Percentiles rank a stretch among this genome's conserved stretches.
Conservation (phyloP, 2,329 filamentous ascomycete species). For the Ascosphaera apis region DNA sequence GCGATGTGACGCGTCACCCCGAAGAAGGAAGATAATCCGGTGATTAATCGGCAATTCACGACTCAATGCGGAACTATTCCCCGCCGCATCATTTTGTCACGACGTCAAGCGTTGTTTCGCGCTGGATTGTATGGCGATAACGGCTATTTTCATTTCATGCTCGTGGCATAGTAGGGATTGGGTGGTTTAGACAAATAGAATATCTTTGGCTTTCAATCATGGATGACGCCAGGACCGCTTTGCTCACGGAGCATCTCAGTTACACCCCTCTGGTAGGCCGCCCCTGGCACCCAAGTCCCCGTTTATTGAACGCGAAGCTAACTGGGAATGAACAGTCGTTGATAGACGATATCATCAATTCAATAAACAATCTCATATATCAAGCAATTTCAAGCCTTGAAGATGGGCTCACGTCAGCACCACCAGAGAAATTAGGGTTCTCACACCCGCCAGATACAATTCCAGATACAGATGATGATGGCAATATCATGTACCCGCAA, state of each 20-base stretch:
- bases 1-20: too few relatives aligned
- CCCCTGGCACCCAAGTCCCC: neutral
- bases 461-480: conserved; percentile 24
- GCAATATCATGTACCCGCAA: conserved; percentile 23
- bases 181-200: too few relatives aligned
- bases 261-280: conserved; percentile 68
- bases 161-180: too few relatives aligned
- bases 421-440: conserved; percentile 65
- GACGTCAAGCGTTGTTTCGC: too few relatives aligned
- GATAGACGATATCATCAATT: conserved; percentile 95
- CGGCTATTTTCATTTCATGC: too few relatives aligned
- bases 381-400: conserved; percentile 75
- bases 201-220: conserved; percentile 13
- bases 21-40: too few relatives aligned
- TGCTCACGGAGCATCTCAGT: conserved; percentile 87
- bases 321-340: conserved; percentile 65
- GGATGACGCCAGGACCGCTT: conserved; percentile 26
- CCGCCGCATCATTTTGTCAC: too few relatives aligned
- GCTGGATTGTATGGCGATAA: too few relatives aligned
- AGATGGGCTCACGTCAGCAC: conserved; percentile 49
- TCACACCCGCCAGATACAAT: conserved; percentile 23
- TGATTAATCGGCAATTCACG: too few relatives aligned
- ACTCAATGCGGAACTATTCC: too few relatives aligned
- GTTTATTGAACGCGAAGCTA: too few relatives aligned
- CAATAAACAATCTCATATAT: conserved; percentile 80